These are phyloP conservation scores for Brettanomyces custersianus DNA, from an alignment of 805 yeast genomes.

Conservation along the genomic window DNA sequence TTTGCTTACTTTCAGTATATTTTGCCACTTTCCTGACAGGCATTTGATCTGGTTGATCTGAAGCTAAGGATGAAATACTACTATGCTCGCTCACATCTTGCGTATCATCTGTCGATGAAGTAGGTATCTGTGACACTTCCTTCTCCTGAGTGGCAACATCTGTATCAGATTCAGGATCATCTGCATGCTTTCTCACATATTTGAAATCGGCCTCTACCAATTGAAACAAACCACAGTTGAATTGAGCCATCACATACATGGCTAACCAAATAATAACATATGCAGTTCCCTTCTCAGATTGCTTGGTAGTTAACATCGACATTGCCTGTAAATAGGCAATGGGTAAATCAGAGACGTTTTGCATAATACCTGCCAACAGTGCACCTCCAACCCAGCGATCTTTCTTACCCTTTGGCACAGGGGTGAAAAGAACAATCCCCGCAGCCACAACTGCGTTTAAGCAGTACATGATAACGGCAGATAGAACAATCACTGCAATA, in stretches of 20 bases:
- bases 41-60: neutral
- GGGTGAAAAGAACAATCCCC: constrained; percentile 23
- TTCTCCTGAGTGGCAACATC: neutral
- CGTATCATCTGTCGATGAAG: neutral
- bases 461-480: constrained; percentile 41
- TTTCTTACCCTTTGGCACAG: constrained; percentile 39
- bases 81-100: neutral
- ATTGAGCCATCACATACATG: constrained; percentile 41
- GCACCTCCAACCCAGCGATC: constrained; percentile 64
- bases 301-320: constrained; percentile 28
- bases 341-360: constrained; percentile 70
- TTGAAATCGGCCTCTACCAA: constrained; percentile 44
- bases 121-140: no score
- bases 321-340: constrained; percentile 68
- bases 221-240: constrained; percentile 42
- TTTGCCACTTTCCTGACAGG: neutral
- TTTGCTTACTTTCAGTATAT: neutral
- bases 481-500: constrained; percentile 53
- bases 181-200: constrained; percentile 10
- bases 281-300: constrained; percentile 33
- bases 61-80: neutral
- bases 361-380: constrained; percentile 60
- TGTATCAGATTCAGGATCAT: neutral
- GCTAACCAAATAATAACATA: constrained; percentile 51
- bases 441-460: constrained; percentile 42